Conservation (phyloP, 148 eudicot genomes). For the Fagopyrum tataricum region DNA sequence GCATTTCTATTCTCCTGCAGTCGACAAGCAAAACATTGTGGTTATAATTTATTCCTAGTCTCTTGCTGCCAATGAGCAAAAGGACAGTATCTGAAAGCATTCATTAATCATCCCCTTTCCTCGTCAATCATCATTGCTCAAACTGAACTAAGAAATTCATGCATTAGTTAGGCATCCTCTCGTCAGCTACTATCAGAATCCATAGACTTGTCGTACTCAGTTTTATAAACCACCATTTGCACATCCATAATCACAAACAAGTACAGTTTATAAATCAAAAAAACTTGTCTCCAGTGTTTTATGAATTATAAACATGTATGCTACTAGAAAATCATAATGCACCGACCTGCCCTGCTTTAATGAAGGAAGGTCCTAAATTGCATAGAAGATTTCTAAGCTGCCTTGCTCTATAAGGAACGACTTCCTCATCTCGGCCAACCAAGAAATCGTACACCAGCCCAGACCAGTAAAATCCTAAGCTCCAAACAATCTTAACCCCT, state of each 20-base stretch:
- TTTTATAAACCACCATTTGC: neutral
- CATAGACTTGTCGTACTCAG: neutral
- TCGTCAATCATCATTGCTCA: too few species aligned
- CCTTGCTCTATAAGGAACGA: constrained; percentile 90
- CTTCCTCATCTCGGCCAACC: constrained; percentile 86
- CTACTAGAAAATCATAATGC: neutral
- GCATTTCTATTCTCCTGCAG: too few species aligned
- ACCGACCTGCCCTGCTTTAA: constrained; percentile 96
- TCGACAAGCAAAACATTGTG: neutral
- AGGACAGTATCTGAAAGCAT: too few species aligned
- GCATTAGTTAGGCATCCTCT: too few species aligned
- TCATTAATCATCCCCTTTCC: too few species aligned
- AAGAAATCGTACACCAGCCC: constrained; percentile 62
- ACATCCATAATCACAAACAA: neutral
- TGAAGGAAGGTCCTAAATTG: constrained; percentile 88
- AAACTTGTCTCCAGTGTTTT: neutral
- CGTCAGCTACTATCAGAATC: too few species aligned
- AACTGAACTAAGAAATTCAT: too few species aligned
- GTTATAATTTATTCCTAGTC: neutral
- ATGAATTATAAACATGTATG: neutral
- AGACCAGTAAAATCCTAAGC: constrained; percentile 78
- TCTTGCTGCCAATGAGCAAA: neutral
- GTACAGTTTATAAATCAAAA: neutral
- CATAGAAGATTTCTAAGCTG: constrained; percentile 85
- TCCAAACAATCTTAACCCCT: constrained; percentile 94